These are phyloP conservation scores for Ogataea neopini DNA, from an alignment of 805 yeast genomes.

Conservation along the genomic window DNA sequence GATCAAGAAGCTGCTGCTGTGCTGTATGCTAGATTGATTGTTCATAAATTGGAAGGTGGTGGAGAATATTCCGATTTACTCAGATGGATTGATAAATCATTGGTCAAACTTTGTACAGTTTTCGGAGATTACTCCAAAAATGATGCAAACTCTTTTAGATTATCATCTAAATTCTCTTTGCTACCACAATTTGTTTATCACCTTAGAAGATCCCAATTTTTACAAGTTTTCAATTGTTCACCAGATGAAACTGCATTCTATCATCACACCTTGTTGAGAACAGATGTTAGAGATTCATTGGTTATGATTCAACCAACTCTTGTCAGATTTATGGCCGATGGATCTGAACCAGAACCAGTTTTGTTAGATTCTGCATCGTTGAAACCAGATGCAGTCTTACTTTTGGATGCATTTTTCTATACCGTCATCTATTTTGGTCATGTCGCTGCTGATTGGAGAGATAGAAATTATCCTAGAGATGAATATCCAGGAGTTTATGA, in stretches of 20 bases:
- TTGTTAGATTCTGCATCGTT: slow-evolving; percentile 90
- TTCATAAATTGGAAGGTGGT: slow-evolving; percentile 85
- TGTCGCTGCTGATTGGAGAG: slow-evolving; percentile 94
- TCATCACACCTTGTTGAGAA: slow-evolving; percentile 87
- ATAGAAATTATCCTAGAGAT: slow-evolving; percentile 89
- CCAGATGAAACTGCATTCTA: slow-evolving; percentile 99
- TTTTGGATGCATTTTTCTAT: slow-evolving; percentile 95
- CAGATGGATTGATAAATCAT: slow-evolving; percentile 91
- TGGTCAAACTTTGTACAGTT: slow-evolving; percentile 86
- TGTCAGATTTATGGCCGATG: slow-evolving; percentile 79
- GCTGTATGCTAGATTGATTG: slow-evolving; percentile 86
- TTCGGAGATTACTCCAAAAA: slow-evolving; percentile 93
- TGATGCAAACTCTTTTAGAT: slow-evolving; percentile 76
- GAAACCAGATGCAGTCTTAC: slow-evolving; percentile 80
- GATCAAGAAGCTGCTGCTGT: slow-evolving; percentile 99
- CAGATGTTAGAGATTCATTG: slow-evolving; percentile 88
- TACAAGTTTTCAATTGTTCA: slow-evolving; percentile 95
- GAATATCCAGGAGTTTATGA: slow-evolving; percentile 87
- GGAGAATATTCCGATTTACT: slow-evolving; percentile 73
- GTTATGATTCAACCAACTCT: slow-evolving; percentile 98
- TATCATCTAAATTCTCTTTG: slow-evolving; percentile 79
- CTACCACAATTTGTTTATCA: slow-evolving; percentile 96
- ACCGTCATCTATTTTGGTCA: slow-evolving; percentile 94
- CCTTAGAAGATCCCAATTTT: slow-evolving; percentile 91
- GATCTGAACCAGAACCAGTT: slow-evolving; percentile 84